These are phyloP conservation scores for Ophiostoma triangulosporum DNA, from an alignment of 2,329 filamentous ascomycete species.

Conservation along the genomic window DNA sequence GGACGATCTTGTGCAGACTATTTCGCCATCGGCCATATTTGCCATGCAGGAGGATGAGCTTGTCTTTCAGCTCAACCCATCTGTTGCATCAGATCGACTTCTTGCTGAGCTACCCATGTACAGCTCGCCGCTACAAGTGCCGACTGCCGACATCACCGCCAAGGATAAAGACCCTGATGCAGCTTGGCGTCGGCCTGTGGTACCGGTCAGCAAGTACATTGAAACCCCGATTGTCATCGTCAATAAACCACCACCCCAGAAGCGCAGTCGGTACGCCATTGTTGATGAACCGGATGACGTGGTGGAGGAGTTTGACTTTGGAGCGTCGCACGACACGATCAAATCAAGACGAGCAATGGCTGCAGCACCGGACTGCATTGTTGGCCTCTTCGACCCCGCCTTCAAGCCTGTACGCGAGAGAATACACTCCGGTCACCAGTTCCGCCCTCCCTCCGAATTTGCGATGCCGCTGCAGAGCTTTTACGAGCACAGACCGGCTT, in stretches of 20 bases:
- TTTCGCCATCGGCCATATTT: slow-evolving; percentile 68
- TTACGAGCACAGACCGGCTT: slow-evolving; percentile 75
- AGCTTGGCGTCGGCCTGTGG: slow-evolving; percentile 59
- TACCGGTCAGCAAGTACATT: slow-evolving; percentile 78
- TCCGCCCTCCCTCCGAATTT: slow-evolving; percentile 82
- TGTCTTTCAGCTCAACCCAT: slow-evolving; percentile 62
- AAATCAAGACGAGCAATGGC: neutral
- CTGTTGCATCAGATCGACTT: slow-evolving; percentile 61
- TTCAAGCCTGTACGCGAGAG: slow-evolving; percentile 83
- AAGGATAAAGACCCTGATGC: slow-evolving; percentile 54
- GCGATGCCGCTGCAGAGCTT: slow-evolving; percentile 83
- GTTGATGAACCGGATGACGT: slow-evolving; percentile 45
- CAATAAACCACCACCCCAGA: slow-evolving; percentile 51
- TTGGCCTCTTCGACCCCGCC: slow-evolving; percentile 79
- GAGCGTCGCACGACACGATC: slow-evolving; percentile 1
- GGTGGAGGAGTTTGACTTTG: slow-evolving; percentile 24
- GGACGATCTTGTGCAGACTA: slow-evolving; percentile 26
- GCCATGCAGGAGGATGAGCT: slow-evolving; percentile 70
- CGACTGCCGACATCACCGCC: slow-evolving; percentile 41
- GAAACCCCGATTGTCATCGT: slow-evolving; percentile 65
- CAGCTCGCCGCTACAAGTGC: slow-evolving; percentile 46
- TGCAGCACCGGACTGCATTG: slow-evolving; percentile 19
- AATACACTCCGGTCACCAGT: slow-evolving; percentile 81
- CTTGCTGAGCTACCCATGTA: slow-evolving; percentile 74
- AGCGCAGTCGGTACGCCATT: slow-evolving; percentile 74